Percentiles rank a stretch among this genome's conserved stretches.
Conservation (phyloP, 2,329 filamentous ascomycete genomes). For the Cladobotryum protrusum region DNA sequence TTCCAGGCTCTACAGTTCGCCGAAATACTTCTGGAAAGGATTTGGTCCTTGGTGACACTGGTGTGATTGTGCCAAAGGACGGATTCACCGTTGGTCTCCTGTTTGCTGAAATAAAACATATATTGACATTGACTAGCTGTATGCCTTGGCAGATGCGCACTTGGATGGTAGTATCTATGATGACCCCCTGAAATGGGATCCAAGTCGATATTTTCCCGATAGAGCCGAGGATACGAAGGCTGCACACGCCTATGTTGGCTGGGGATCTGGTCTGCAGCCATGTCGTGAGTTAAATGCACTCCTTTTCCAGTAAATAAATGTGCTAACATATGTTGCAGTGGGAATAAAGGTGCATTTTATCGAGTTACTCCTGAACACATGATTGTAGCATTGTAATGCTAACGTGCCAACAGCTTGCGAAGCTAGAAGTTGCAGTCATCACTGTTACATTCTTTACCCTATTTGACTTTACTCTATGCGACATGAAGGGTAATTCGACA, state of each 20-base stretch:
- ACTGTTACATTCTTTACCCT: constrained; percentile 42
- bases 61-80: constrained; percentile 43
- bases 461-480: constrained; percentile 40
- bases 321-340: too few species aligned
- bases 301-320: neutral
- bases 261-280: constrained; percentile 31
- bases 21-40: constrained; percentile 42
- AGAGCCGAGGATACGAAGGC: constrained; percentile 38
- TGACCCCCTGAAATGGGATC: constrained; percentile 45
- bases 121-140: constrained; percentile 19
- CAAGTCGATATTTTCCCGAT: constrained; percentile 39
- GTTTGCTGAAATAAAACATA: too few species aligned
- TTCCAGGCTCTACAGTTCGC: constrained; percentile 43
- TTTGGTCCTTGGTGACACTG: constrained; percentile 37
- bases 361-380: constrained; percentile 3
- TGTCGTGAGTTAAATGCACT: constrained; percentile 17
- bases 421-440: constrained; percentile 46
- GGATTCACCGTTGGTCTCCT: constrained; percentile 30
- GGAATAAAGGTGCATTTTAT: constrained; percentile 5
- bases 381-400: neutral
- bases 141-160: constrained; percentile 41
- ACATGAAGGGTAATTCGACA: constrained; percentile 30
- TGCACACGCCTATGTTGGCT: constrained; percentile 26
- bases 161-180: constrained; percentile 42
- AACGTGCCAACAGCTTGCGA: constrained; percentile 36